These are phyloP conservation scores for Talaromyces sp. DNA, from an alignment of 2,329 filamentous ascomycete genomes.

Conservation along the genomic window DNA sequence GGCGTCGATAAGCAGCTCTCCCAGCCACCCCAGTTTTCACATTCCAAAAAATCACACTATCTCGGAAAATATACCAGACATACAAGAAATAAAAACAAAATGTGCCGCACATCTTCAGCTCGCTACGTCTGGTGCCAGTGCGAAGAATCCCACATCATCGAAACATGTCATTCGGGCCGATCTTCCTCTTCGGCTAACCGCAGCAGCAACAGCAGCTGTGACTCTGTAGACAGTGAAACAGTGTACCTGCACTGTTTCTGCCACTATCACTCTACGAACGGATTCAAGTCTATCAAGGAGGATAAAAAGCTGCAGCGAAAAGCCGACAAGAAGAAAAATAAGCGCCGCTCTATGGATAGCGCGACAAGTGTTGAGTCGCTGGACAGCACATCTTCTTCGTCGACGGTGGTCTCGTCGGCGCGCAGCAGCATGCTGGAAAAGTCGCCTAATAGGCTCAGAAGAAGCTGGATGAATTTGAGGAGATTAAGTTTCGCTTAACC, in stretches of 20 bases:
- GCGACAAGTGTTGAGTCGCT: background rate
- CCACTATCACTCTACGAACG: slow-evolving; percentile 31
- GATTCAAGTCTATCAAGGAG: slow-evolving; percentile 32
- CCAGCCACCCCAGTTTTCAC: background rate
- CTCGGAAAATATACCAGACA: background rate
- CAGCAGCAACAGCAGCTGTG: slow-evolving; percentile 25
- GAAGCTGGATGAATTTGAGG: slow-evolving; percentile 12
- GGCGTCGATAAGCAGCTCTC: background rate
- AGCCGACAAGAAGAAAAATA: slow-evolving; percentile 20
- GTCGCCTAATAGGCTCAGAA: background rate
- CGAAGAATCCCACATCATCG: slow-evolving; percentile 34
- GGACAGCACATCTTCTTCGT: background rate
- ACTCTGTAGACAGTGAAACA: slow-evolving; percentile 32
- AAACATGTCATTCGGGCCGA: slow-evolving; percentile 30
- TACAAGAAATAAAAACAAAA: slow-evolving; percentile 17
- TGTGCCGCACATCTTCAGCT: slow-evolving; percentile 39
- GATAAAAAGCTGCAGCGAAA: slow-evolving; percentile 19
- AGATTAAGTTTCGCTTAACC: slow-evolving; percentile 12
- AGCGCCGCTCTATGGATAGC: slow-evolving; percentile 9
- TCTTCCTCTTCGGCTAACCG: slow-evolving; percentile 24
- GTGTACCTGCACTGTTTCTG: slow-evolving; percentile 41
- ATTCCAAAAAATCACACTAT: background rate
- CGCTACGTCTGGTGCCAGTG: slow-evolving; percentile 40
- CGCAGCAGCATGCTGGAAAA: slow-evolving; percentile 8
- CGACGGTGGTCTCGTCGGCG: background rate